phyloP scores from a whole-genome alignment of 352 stramenopile species.

The Phytophthora capsici region DNA sequence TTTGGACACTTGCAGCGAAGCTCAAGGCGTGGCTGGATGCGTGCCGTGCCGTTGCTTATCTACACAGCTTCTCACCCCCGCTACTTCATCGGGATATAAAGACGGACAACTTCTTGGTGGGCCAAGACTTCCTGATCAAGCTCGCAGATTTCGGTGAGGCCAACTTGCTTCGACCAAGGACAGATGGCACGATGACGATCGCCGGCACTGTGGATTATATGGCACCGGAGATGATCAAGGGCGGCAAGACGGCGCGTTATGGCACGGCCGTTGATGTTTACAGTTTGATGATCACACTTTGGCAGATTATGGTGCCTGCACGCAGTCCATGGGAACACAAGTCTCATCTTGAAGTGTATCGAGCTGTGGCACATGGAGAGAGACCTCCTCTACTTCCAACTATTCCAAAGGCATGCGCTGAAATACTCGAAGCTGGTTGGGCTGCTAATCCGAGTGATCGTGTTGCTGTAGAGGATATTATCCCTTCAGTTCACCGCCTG shows the following conservation, averaged over 20 bases:
- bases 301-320: slow-evolving; percentile 86
- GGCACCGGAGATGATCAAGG: slow-evolving; percentile 86
- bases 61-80: slow-evolving; percentile 85
- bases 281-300: slow-evolving; percentile 88
- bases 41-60: slow-evolving; percentile 78
- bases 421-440: slow-evolving; percentile 81
- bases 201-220: slow-evolving; percentile 88
- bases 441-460: slow-evolving; percentile 71
- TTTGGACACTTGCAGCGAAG: slow-evolving; percentile 75
- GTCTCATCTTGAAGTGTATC: slow-evolving; percentile 86
- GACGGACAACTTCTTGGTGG: slow-evolving; percentile 86
- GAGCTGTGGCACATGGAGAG: slow-evolving; percentile 70
- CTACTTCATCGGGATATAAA: slow-evolving; percentile 88
- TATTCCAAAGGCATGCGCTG: slow-evolving; percentile 73
- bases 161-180: slow-evolving; percentile 79
- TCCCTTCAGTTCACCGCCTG: slow-evolving; percentile 75
- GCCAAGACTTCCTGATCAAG: slow-evolving; percentile 81
- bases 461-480: slow-evolving; percentile 78
- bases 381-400: slow-evolving; percentile 70
- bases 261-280: slow-evolving; percentile 85
- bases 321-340: slow-evolving; percentile 77
- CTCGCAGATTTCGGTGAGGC: slow-evolving; percentile 87
- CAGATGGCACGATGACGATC: slow-evolving; percentile 87
- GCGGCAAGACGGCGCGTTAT: slow-evolving; percentile 81
- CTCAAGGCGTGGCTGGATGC: slow-evolving; percentile 88